Percentiles rank a stretch among this genome's conserved stretches.
Conservation (phyloP, 345 rosid species). For the Boechera stricta region DNA sequence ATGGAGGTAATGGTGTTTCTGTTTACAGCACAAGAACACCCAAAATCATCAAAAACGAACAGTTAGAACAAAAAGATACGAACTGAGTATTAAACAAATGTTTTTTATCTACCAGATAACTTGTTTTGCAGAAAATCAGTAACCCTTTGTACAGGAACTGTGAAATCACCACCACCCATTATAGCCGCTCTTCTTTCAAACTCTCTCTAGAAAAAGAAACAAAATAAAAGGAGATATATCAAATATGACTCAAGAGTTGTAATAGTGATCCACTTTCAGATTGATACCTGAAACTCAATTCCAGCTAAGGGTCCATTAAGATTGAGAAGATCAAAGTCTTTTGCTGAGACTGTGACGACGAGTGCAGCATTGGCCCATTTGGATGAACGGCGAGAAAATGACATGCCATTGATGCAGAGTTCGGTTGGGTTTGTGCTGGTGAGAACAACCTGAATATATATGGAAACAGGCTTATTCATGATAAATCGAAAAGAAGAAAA, state of each 20-base stretch:
- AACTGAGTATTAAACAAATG: background rate
- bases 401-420: conserved; percentile 96
- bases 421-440: conserved; percentile 85
- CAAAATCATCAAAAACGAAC: conserved; percentile 11
- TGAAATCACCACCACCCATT: conserved; percentile 88
- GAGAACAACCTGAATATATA: conserved; percentile 75
- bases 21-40: conserved; percentile 41
- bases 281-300: conserved; percentile 82
- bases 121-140: conserved; percentile 79
- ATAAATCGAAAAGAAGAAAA: background rate
- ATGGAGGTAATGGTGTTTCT: conserved; percentile 77
- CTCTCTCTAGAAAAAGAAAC: conserved; percentile 64
- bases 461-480: conserved; percentile 4
- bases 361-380: conserved; percentile 98
- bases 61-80: background rate
- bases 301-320: conserved; percentile 91
- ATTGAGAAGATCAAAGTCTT: conserved; percentile 70
- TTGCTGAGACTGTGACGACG: conserved; percentile 71
- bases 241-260: conserved; percentile 9
- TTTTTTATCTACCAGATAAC: conserved; percentile 62
- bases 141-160: conserved; percentile 87
- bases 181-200: conserved; percentile 85
- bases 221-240: conserved; percentile 10
- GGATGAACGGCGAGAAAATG: conserved; percentile 94
- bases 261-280: conserved; percentile 11